These are phyloP conservation scores for Sutorius australiensis DNA, from an alignment of 768 basidiomycete genomes.

Conservation along the genomic window DNA sequence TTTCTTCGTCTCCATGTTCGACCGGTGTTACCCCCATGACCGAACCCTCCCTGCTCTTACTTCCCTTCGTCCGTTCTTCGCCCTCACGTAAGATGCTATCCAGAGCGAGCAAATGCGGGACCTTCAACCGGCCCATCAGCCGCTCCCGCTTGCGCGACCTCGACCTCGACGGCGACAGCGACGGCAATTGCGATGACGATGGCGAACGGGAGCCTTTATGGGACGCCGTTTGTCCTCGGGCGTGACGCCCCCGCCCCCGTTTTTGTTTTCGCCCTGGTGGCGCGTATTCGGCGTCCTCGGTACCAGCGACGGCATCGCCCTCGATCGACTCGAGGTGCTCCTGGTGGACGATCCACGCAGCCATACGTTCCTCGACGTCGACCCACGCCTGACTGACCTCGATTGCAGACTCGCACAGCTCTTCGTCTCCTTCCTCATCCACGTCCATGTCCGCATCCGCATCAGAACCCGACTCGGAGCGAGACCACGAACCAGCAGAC, in stretches of 20 bases:
- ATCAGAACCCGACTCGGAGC: neutral
- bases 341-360: conserved; percentile 17
- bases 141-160: conserved; percentile 20
- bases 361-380: conserved; percentile 33
- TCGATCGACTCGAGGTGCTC: conserved; percentile 9
- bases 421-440: neutral
- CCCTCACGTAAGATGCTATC: conserved; percentile 34
- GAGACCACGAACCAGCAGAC: conserved; percentile 28
- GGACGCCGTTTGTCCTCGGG: neutral
- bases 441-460: neutral
- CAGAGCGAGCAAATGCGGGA: conserved; percentile 31
- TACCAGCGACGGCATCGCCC: neutral
- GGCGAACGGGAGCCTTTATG: neutral
- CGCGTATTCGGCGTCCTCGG: neutral
- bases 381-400: conserved; percentile 37
- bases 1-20: conserved; percentile 5
- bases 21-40: neutral
- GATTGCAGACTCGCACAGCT: conserved; percentile 27
- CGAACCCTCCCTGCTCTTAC: conserved; percentile 12
- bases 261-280: conserved; percentile 13
- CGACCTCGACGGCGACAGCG: neutral
- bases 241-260: neutral
- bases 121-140: conserved; percentile 28
- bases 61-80: conserved; percentile 19
- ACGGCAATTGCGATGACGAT: neutral